A percentile compares a stretch with the other conserved stretches of the same genome.
These are phyloP conservation scores for Paramecium biaurelia DNA, from an alignment of 73 alveolate species.

Conservation along the genomic window DNA sequence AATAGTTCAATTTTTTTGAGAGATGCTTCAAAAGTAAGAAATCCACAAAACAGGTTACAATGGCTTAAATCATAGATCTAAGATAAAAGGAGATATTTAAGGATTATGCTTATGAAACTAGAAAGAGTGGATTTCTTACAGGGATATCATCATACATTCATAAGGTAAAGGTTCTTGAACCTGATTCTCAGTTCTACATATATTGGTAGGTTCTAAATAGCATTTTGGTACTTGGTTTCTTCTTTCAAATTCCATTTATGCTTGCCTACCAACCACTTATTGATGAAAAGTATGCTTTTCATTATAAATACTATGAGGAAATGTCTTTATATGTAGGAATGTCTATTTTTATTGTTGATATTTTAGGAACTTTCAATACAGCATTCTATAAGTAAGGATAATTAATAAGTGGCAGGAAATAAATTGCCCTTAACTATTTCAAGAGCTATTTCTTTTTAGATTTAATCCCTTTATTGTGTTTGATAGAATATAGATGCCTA, in stretches of 20 bases:
- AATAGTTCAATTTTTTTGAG: not conserved
- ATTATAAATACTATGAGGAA: not conserved
- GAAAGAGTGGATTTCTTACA: not conserved
- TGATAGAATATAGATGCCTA: not conserved
- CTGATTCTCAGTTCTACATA: constrained; percentile 27
- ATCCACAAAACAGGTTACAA: not conserved
- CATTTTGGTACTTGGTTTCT: not conserved
- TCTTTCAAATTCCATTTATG: constrained; percentile 42
- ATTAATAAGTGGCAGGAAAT: not conserved
- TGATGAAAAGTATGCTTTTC: not conserved
- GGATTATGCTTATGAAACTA: constrained; percentile 48
- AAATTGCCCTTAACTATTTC: not conserved
- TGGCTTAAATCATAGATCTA: not conserved
- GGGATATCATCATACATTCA: not conserved
- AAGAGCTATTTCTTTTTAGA: not conserved
- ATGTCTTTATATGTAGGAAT: not conserved
- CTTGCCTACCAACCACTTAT: not conserved
- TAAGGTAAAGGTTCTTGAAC: constrained; percentile 1
- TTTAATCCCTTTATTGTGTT: not conserved
- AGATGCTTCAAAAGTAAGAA: not conserved
- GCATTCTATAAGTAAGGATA: constrained; percentile 21
- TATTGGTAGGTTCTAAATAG: constrained; percentile 14
- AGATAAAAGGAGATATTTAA: constrained; percentile 5
- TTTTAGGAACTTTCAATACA: not conserved
- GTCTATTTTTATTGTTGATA: not conserved